Base-by-base conservation (phyloP, 2,329 filamentous ascomycete genomes). In the Pyrenochaeta sp. region DNA sequence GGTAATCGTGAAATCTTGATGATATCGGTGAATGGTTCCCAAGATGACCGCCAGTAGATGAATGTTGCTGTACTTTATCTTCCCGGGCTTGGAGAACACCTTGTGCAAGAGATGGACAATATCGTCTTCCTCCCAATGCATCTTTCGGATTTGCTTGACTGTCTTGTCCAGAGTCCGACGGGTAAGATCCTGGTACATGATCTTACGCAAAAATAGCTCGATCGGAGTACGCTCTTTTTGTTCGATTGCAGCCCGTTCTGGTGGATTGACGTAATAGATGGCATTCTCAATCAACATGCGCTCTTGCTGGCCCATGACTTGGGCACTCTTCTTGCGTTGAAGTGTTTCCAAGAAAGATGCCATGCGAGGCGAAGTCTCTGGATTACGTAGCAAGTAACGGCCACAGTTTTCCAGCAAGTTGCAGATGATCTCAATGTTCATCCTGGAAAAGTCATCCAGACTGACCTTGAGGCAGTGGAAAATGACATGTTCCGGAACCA, bases 371-470 rank as follows among this genome's bases (percentile, higher is more conserved):
- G 89, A 87, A 0, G 95, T 97, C 51, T 97, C 92, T 0, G 90
- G 87, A 58, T 94, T 97, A 35, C 93, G 89, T 45, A 99, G 81
- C 15, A 99, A 78, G 71, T 96, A 99, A 13, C 94, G 85, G 29
- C 94, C 94, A 65, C 95, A 99, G 54, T 97, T 97, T 70, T 99
- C 94, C 15, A 99, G 80, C 19, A 99, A 79, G 63, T 95, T 96
- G 63, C 92, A 95, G 53, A 99, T 93, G 60, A 99, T 96, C 71
- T 99, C 95, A 53, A 99, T 96, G 65, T 99, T 99, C 89, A 96
- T 96, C 49, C 93, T 84, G 2, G 94, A 96, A 66, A 99, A 99
- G 65, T 99, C 94, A 62, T 99, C 94, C 19, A 99, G 76, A 58
- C 93, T 95, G 69, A 99, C 93, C 72, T 96, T 99, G 60, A 99